Conservation (phyloP, 371 early-diverging fungal species). For the Dinochytrium kinnereticum region DNA sequence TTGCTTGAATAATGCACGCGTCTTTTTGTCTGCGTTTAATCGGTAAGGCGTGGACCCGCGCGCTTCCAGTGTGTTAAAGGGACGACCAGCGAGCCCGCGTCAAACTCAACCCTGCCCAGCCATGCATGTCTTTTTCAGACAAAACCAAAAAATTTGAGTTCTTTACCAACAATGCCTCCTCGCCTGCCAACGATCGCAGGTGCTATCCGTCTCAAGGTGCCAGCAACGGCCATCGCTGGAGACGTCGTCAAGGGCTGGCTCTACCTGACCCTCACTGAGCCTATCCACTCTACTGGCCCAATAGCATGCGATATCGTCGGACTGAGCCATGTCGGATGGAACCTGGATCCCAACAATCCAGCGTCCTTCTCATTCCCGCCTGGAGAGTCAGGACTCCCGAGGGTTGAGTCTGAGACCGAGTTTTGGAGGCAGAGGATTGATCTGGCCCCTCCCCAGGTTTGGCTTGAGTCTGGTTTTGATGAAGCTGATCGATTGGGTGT, state of each 20-base stretch:
- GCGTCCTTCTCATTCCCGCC: background rate
- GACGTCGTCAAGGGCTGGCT: slow-evolving; percentile 1
- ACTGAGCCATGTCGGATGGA: slow-evolving; percentile 14
- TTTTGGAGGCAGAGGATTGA: slow-evolving; percentile 18
- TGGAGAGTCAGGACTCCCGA: background rate
- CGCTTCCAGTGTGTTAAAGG: too few species aligned
- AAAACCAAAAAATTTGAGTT: too few species aligned
- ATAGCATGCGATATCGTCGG: slow-evolving; percentile 8
- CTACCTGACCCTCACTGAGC: slow-evolving; percentile 5
- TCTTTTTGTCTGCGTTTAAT: too few species aligned
- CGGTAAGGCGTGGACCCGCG: too few species aligned
- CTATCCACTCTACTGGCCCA: slow-evolving; percentile 6
- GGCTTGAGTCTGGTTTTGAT: background rate
- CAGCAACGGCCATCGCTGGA: background rate
- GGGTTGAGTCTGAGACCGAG: slow-evolving; percentile 2
- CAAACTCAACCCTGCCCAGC: too few species aligned
- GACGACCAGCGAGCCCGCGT: too few species aligned
- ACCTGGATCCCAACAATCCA: background rate
- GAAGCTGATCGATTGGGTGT: background rate
- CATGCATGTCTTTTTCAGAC: too few species aligned
- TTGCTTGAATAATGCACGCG: too few species aligned
- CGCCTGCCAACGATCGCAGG: background rate
- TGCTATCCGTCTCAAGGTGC: slow-evolving; percentile 5
- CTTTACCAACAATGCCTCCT: too few species aligned
- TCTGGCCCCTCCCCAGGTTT: slow-evolving; percentile 14